A percentile compares a stretch with the other conserved stretches of the same genome.
Evolutionary conservation across 2,329 filamentous ascomycete genomes (phyloP).

Genomic region (Exophiala viscosa): DNA sequence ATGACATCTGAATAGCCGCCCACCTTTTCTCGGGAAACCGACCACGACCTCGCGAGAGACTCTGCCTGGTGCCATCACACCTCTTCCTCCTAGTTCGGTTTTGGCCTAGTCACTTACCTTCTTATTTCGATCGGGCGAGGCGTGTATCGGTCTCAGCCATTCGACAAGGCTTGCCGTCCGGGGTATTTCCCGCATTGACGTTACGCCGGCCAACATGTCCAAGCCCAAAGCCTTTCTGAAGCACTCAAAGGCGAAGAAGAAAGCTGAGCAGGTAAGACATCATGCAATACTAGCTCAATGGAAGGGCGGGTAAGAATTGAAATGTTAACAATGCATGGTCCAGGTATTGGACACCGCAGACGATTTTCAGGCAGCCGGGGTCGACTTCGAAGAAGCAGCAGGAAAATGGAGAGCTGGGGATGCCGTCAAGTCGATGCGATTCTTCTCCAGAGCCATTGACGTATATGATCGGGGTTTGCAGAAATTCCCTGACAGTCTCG

Average conservation of each 20-base stretch:
- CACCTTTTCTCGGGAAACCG: too few species aligned
- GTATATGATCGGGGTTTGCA: slow-evolving; percentile 62
- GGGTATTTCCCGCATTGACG: background rate
- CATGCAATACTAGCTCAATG: background rate
- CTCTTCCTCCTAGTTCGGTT: background rate
- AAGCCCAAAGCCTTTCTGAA: slow-evolving; percentile 29
- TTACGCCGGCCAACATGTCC: slow-evolving; percentile 14
- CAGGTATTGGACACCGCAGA: slow-evolving; percentile 60
- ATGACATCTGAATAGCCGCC: too few species aligned
- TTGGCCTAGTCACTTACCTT: background rate
- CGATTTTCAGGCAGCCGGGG: slow-evolving; percentile 65
- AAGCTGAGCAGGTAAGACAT: slow-evolving; percentile 36
- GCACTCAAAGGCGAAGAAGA: slow-evolving; percentile 28
- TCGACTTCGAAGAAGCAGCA: slow-evolving; percentile 66
- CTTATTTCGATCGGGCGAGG: too few species aligned
- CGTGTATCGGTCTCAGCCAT: background rate
- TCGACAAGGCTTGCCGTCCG: background rate
- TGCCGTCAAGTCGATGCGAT: slow-evolving; percentile 59
- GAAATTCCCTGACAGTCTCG: slow-evolving; percentile 60
- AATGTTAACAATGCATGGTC: slow-evolving; percentile 14
- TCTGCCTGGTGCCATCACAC: background rate
- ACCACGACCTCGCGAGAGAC: too few species aligned
- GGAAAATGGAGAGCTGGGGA: slow-evolving; percentile 73
- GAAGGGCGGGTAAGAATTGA: background rate
- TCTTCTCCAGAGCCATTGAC: slow-evolving; percentile 60